Base-by-base conservation (phyloP, 305 asterid species). In the Ilex paraguariensis region DNA sequence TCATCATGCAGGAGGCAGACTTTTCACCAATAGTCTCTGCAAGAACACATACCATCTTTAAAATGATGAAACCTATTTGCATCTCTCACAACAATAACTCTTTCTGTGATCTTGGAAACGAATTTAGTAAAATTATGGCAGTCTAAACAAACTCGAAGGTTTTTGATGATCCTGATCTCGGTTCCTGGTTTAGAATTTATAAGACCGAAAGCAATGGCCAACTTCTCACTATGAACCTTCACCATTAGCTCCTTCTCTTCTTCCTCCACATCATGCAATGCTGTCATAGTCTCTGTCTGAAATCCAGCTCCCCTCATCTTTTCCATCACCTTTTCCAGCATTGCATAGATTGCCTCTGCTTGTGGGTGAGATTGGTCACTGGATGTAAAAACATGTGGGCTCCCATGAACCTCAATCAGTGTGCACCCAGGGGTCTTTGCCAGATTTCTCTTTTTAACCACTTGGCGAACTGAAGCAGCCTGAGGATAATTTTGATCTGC, bases 191-290 rank as follows among this genome's bases (percentile, higher is more conserved):
- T 84, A 64, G 79, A 75, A 65, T 70, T 70, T 49, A 91, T 70
- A 66, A 87, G 84, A 49, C 96, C 97, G 73, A 79, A 91, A 36
- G 84, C 83, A 79, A 91, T 91, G 16, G 95, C 93, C 73, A 91
- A 70, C 79, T 86, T 90, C 79, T 91, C 97, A 66, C 95, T 91
- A 63, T 91, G 95, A 77, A 87, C 87, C 71, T 63, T 84, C 60
- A 84, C 88, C 83, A 87, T 78, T n/a, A 82, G 57, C 79, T 87
- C 95, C 81, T 87, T 90, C 77, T 90, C 93, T 74, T 90, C 96
- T 66, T 87, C 91, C 81, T 91, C 95, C 66, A 87, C 97, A 66
- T 91, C 93, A 68, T 87, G 96, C 79, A 87, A 64, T 28, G 97
- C 82, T 44, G 81, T 74, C 58, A 62, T 74, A 30, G 91, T 87